These are phyloP conservation scores for Aquilaria agallochum DNA, from an alignment of 441 rosid species.

Conservation along the genomic window DNA sequence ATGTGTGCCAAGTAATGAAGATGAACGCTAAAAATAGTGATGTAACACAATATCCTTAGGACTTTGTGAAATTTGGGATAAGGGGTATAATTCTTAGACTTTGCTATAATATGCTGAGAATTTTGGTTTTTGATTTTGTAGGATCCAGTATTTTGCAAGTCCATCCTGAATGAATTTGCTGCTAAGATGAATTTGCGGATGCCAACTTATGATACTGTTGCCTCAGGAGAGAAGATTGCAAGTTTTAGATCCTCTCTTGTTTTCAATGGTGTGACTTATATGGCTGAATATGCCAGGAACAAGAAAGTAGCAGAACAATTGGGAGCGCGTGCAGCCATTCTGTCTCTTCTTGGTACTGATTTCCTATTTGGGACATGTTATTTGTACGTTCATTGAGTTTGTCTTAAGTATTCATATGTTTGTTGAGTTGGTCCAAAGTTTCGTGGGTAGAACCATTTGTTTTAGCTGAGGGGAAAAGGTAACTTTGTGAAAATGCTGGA, in stretches of 20 bases:
- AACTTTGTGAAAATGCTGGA: no score
- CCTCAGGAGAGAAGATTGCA: slow-evolving; percentile 19
- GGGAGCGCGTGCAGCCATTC: slow-evolving; percentile 44
- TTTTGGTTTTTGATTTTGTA: slow-evolving; percentile 19
- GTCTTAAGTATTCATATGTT: neutral
- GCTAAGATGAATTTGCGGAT: slow-evolving; percentile 29
- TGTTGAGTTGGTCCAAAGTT: neutral
- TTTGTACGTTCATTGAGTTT: neutral
- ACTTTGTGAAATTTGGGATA: no score
- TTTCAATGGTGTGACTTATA: slow-evolving; percentile 34
- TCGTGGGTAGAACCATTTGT: neutral
- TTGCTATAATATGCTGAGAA: neutral
- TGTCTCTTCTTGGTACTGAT: slow-evolving; percentile 39
- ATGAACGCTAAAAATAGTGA: no score
- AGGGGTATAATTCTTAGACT: no score
- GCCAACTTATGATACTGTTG: slow-evolving; percentile 34
- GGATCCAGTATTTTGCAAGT: slow-evolving; percentile 44
- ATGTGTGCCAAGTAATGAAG: no score
- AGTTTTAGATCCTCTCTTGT: slow-evolving; percentile 33
- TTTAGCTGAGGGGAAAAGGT: no score
- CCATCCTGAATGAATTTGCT: slow-evolving; percentile 46
- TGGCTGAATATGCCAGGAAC: slow-evolving; percentile 29
- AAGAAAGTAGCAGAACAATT: slow-evolving; percentile 66
- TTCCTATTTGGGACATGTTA: neutral
- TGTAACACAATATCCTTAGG: no score